Conservation (phyloP, 2,329 filamentous ascomycete species). For the Neurospora sp. region DNA sequence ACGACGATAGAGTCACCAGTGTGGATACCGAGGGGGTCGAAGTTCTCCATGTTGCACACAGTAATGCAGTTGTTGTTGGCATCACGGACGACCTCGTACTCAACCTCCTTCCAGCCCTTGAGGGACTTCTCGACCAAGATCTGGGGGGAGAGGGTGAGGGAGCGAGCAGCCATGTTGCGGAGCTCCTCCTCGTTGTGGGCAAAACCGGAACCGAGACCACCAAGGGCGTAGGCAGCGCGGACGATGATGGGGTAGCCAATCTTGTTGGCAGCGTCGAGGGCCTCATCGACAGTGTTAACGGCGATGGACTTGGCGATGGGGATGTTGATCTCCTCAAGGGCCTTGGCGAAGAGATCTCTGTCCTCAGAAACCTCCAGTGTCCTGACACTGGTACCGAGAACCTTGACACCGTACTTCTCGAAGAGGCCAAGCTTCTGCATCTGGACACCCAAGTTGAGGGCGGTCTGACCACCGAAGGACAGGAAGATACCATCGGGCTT, state of each 20-base stretch:
- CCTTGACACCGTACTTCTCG: conserved; percentile 89
- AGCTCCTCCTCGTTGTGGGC: conserved; percentile 91
- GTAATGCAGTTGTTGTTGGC: conserved; percentile 98
- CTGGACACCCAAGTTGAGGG: conserved; percentile 90
- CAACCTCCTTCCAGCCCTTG: conserved; percentile 99
- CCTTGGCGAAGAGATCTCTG: conserved; percentile 90
- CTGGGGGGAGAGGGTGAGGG: conserved; percentile 86
- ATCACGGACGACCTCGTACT: conserved; percentile 97
- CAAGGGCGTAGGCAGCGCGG: conserved; percentile 90
- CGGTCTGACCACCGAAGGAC: conserved; percentile 95
- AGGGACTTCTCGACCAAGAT: conserved; percentile 97
- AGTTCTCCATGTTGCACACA: conserved; percentile 99
- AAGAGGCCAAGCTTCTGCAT: conserved; percentile 96
- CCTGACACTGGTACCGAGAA: conserved; percentile 88
- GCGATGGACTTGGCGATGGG: conserved; percentile 95
- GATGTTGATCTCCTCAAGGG: conserved; percentile 93
- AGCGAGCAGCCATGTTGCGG: conserved; percentile 84
- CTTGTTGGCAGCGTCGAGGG: conserved; percentile 72
- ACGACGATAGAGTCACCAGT: conserved; percentile 99
- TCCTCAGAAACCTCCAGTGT: conserved; percentile 94
- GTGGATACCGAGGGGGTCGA: conserved; percentile 93
- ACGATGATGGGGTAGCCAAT: conserved; percentile 98
- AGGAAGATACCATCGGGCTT: conserved; percentile 92
- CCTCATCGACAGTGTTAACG: conserved; percentile 83
- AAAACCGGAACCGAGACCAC: conserved; percentile 93